Evolutionary conservation across 805 yeast species (phyloP).

Genomic region (Wickerhamomyces alni): DNA sequence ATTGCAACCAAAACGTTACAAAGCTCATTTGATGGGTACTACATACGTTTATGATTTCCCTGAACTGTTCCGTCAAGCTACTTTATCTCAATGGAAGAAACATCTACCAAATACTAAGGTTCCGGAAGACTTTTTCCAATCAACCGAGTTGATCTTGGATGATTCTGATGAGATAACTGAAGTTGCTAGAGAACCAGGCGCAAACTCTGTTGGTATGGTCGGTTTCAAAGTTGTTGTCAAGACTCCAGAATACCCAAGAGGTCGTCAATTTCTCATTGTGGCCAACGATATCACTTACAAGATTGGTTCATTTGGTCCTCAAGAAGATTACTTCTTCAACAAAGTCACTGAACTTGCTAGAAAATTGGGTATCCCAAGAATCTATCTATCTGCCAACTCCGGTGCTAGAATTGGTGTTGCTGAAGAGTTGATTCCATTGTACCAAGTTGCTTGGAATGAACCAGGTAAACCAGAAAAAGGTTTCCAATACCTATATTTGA

Average conservation of each 20-base stretch:
- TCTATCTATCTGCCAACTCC: slow-evolving; percentile 94
- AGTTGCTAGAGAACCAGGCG: slow-evolving; percentile 93
- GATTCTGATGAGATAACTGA: slow-evolving; percentile 78
- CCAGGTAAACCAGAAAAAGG: slow-evolving; percentile 74
- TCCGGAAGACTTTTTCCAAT: slow-evolving; percentile 73
- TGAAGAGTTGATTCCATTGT: slow-evolving; percentile 85
- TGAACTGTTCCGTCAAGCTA: slow-evolving; percentile 92
- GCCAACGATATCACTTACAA: slow-evolving; percentile 97
- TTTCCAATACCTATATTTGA: slow-evolving; percentile 80
- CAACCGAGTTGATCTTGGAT: slow-evolving; percentile 77
- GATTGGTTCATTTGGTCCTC: slow-evolving; percentile 98
- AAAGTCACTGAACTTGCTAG: slow-evolving; percentile 90
- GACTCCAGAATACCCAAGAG: slow-evolving; percentile 96
- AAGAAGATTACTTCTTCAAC: slow-evolving; percentile 88
- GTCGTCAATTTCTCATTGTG: slow-evolving; percentile 87
- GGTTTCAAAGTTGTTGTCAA: slow-evolving; percentile 87
- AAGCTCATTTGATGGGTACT: slow-evolving; percentile 97
- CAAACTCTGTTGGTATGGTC: slow-evolving; percentile 95
- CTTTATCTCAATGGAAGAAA: slow-evolving; percentile 78
- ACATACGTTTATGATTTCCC: slow-evolving; percentile 99
- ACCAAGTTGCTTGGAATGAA: slow-evolving; percentile 90
- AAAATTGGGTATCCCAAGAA: slow-evolving; percentile 87
- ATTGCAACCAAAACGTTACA: slow-evolving; percentile 96
- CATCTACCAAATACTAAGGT: slow-evolving; percentile 46
- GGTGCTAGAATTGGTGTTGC: slow-evolving; percentile 99